Base-by-base conservation (phyloP, 805 yeast genomes). In the Starmerella geochares region DNA sequence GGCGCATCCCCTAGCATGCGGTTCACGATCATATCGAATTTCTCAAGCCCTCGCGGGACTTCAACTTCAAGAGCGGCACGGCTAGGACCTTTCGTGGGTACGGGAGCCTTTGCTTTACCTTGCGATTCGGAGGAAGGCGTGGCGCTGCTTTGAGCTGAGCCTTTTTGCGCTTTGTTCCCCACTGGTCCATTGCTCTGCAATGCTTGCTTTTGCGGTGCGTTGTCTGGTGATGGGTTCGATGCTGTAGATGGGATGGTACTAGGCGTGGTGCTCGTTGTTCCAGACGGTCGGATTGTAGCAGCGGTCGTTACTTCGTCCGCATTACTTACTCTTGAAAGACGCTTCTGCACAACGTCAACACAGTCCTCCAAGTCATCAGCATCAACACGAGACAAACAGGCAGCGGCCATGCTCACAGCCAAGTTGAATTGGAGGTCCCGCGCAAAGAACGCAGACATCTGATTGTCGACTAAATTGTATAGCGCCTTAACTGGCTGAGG, bases 401-500 rank as follows among this genome's bases (percentile, higher is more conserved):
- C 75, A 49, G 77, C 68, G 14, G 81, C 85, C 74, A 81, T 80
- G 40, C 76, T 73, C 20, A 73, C 74, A 49, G 87, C 73, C 0
- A 82, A 71, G 46, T 78, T 77, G 20, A 74, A 75, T 4, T 92
- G 82, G 7, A 92, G 68, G 9, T 76, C 68, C 2, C 85, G 72
- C 49, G 86, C 76, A 62, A 90, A 90, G 61, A 86, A 82, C 33
- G 73, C 73, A 28, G 78, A 73, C 51, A 85, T 67, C 45, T 80
- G 80, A 60, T 81, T 79, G 35, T 76, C 79, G 13, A 83, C 80
- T 51, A 90, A 71, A 24, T 81, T 76, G 62, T 77, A 92, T 37
- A 88, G 67, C 14, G 80, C 70, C 46, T 81, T 75, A 62, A 81
- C 85, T 45, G 71, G 58, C 48, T 50, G 60, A 4, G 50, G 46